A percentile compares a stretch with the other conserved stretches of the same genome.
Evolutionary conservation across 345 rosid genomes (phyloP).

Genomic region (Draba incana): DNA sequence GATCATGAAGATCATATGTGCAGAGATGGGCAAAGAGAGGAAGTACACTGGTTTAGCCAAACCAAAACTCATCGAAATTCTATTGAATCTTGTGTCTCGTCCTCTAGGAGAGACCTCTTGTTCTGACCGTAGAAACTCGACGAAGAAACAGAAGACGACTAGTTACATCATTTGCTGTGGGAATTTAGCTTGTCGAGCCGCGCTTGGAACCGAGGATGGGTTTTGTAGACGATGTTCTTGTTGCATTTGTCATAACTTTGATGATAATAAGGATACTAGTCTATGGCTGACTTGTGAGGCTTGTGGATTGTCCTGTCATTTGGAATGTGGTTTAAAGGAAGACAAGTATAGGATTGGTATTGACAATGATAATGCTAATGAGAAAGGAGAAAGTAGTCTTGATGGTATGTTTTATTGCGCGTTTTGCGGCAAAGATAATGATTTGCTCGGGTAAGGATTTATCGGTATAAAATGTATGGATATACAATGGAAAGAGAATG

Average conservation of each 20-base stretch:
- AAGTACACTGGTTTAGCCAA: constrained; percentile 92
- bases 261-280: constrained; percentile 95
- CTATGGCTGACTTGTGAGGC: constrained; percentile 83
- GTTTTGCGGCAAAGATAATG: constrained; percentile 77
- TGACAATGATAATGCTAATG: constrained; percentile 38
- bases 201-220: constrained; percentile 54
- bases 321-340: constrained; percentile 80
- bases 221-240: constrained; percentile 95
- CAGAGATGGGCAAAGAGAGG: constrained; percentile 98
- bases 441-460: constrained; percentile 73
- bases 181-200: constrained; percentile 88
- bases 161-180: constrained; percentile 63
- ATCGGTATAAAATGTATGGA: constrained; percentile 2
- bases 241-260: constrained; percentile 77
- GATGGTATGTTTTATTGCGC: constrained; percentile 81
- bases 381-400: constrained; percentile 31
- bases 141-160: constrained; percentile 70
- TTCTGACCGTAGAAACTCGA: constrained; percentile 49
- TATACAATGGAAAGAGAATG: neutral
- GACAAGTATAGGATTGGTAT: constrained; percentile 67
- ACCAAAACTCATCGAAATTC: constrained; percentile 89
- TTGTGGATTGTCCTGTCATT: constrained; percentile 90
- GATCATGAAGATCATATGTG: constrained; percentile 87
- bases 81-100: constrained; percentile 72
- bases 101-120: constrained; percentile 41